Base-by-base conservation (phyloP, 805 yeast species). In the Wickerhamomyces subpelliculosus region DNA sequence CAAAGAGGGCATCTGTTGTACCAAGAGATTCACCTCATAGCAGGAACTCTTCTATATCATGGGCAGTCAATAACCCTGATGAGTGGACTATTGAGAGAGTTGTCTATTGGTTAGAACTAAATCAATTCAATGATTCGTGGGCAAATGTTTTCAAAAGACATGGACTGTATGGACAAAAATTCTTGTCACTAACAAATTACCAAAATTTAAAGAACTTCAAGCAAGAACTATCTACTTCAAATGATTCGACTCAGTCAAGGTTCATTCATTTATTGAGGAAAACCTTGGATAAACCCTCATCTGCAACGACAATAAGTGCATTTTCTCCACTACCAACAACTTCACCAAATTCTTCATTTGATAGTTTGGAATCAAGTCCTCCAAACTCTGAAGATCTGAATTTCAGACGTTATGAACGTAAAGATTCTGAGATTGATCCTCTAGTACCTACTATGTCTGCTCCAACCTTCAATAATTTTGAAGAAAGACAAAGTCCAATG, bases 71-170 rank as follows among this genome's bases (percentile, higher is more conserved):
- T 24, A 67, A 67, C 38, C 75, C 83, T 1, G 68, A 67, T 6
- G 80, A 75, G 41, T 87, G 96, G 96, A 75, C 80, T 2, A 62
- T 73, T 45, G 75, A 70, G n/a, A 67, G 83, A 37, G 89, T 87
- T 1, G 42, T 68, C 0, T 55, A 62, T 34, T 88, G 95, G 94
- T 65, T 88, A 20, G 78, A 72, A 8, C 48, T 58, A n/a, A 71
- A 87, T 54, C 68, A 72, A 17, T 88, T 88, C 59, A 81, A 82
- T 46, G 73, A 70, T 4, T 65, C 80, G 12, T 88, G 96, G 96
- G 64, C 72, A n/a, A 72, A 67, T 5, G 71, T 78, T 14, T 83
- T 88, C 57, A 62, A 62, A 29, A 67, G 67, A 31, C 68, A 76
- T 43, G 73, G 75, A 35, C 64, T 88, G 3, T 62, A 68, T 9